phyloP scores from a whole-genome alignment of 495 filamentous ascomycete genomes.

The Friedmanniomyces endolithicus region DNA sequence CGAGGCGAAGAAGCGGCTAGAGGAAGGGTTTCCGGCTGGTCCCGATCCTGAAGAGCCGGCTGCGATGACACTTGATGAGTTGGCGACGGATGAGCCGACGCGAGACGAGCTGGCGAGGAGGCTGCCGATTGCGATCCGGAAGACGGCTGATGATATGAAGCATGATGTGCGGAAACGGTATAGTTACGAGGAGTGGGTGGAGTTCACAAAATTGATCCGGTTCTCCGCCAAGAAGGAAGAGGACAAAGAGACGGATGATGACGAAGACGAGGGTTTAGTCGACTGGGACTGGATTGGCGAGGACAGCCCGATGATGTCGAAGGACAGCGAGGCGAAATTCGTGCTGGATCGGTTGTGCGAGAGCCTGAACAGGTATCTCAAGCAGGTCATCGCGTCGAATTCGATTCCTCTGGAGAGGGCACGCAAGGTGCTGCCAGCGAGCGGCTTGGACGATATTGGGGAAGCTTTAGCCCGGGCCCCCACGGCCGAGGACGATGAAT shows the following conservation, averaged over 20 bases:
- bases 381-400: neutral
- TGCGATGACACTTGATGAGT: conserved; percentile 35
- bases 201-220: conserved; percentile 47
- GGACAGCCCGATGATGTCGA: conserved; percentile 47
- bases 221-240: conserved; percentile 34
- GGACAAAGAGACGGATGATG: conserved; percentile 27
- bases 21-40: conserved; percentile 35
- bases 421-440: too few species aligned
- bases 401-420: too few species aligned
- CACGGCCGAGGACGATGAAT: too few species aligned
- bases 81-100: conserved; percentile 29
- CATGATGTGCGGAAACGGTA: conserved; percentile 35
- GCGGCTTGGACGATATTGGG: too few species aligned
- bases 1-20: conserved; percentile 33
- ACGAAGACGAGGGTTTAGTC: conserved; percentile 45
- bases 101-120: conserved; percentile 36
- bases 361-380: conserved; percentile 43
- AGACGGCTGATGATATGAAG: conserved; percentile 36
- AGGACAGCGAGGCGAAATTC: conserved; percentile 47
- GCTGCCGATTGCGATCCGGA: conserved; percentile 44
- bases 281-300: conserved; percentile 61
- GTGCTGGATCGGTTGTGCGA: conserved; percentile 48
- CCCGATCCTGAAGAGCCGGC: conserved; percentile 1
- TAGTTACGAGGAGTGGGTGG: conserved; percentile 52
- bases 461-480: too few species aligned